Conservation (phyloP, 2,329 filamentous ascomycete genomes). For the Aspergillus pseudotamarii region DNA sequence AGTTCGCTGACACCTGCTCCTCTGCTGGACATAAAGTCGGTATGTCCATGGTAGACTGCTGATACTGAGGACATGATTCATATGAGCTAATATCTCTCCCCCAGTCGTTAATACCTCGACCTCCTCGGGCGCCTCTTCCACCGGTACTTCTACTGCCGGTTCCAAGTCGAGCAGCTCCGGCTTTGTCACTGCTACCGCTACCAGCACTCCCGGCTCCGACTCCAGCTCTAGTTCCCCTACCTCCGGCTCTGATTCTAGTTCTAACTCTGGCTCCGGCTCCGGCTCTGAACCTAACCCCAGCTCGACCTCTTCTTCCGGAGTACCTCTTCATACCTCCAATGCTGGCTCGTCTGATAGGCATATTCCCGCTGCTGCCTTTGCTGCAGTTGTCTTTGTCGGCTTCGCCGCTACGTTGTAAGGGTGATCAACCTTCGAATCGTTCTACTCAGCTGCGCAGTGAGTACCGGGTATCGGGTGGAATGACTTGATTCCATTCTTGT, state of each 20-base stretch:
- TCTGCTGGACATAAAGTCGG: conserved; percentile 44
- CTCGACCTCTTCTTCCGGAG: conserved; percentile 22
- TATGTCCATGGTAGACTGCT: conserved; percentile 21
- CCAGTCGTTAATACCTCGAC: conserved; percentile 18
- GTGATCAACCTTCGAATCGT: conserved; percentile 1
- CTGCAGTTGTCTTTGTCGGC: conserved; percentile 45
- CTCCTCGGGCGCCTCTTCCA: conserved; percentile 24
- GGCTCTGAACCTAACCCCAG: conserved; percentile 23
- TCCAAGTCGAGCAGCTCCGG: conserved; percentile 24
- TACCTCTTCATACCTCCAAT: conserved; percentile 24
- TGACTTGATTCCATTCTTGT: conserved; percentile 12
- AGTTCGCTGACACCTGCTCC: conserved; percentile 44
- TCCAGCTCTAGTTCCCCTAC: conserved; percentile 17
- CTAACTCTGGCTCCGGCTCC: conserved; percentile 18
- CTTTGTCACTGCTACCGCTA: conserved; percentile 28
- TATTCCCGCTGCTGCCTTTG: conserved; percentile 40
- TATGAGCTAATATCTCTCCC: conserved; percentile 9
- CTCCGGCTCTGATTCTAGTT: conserved; percentile 15
- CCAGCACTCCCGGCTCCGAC: conserved; percentile 23
- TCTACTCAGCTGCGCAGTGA: conserved; percentile 8
- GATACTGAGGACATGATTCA: background rate
- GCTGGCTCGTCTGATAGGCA: conserved; percentile 36
- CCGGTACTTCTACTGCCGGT: conserved; percentile 33
- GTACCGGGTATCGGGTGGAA: conserved; percentile 5
- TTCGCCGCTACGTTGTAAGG: conserved; percentile 41